Percentiles rank a stretch among this genome's conserved stretches.
Evolutionary conservation across 2,329 filamentous ascomycete species (phyloP).

Genomic region (Fusarium oxysporum): DNA sequence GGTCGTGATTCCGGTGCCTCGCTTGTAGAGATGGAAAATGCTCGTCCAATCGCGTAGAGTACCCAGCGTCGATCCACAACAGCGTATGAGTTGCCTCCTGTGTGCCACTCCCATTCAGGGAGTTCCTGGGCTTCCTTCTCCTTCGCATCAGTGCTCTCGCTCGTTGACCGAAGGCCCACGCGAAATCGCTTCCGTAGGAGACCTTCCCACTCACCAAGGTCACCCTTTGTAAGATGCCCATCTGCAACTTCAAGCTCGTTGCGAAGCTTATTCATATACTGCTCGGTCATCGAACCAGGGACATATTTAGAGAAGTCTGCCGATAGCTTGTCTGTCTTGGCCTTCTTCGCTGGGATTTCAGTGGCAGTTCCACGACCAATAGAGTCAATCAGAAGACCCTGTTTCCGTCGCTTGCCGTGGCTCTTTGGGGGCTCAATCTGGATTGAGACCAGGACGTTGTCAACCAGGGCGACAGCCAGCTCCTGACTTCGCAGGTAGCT

Average conservation of each 20-base stretch:
- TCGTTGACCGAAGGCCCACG: constrained; percentile 50
- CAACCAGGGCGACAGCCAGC: constrained; percentile 72
- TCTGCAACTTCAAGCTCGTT: constrained; percentile 61
- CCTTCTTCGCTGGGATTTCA: constrained; percentile 52
- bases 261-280: constrained; percentile 60
- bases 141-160: constrained; percentile 36
- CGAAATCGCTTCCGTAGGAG: constrained; percentile 63
- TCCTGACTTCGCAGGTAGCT: constrained; percentile 75
- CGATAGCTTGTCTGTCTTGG: constrained; percentile 47
- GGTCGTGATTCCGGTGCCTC: constrained; percentile 54
- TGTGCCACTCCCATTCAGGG: constrained; percentile 65
- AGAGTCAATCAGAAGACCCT: constrained; percentile 77
- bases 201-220: constrained; percentile 63
- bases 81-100: constrained; percentile 59
- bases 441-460: constrained; percentile 73
- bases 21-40: constrained; percentile 64
- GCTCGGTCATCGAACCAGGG: constrained; percentile 63
- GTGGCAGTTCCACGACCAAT: constrained; percentile 71
- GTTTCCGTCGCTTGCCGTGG: constrained; percentile 66
- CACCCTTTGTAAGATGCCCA: constrained; percentile 57
- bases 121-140: constrained; percentile 44
- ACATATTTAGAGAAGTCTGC: constrained; percentile 52
- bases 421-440: constrained; percentile 73
- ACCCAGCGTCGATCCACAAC: constrained; percentile 74
- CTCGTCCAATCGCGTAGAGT: constrained; percentile 70